These are phyloP conservation scores for Vinca minor DNA, from an alignment of 257 asterid species.

Conservation along the genomic window DNA sequence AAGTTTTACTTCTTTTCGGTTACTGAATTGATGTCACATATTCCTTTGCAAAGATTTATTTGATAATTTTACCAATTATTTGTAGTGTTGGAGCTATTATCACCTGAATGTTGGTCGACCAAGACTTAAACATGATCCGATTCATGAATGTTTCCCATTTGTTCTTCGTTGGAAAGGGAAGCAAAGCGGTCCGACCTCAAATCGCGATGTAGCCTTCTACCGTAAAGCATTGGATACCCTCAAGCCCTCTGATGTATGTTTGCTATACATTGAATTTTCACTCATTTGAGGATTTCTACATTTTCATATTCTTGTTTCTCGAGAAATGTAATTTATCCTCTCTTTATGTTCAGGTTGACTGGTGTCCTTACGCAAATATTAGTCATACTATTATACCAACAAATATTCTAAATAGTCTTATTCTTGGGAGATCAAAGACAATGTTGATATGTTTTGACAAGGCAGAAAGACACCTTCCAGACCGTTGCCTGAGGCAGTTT, in stretches of 20 bases:
- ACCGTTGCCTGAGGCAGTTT: slow-evolving; percentile 87
- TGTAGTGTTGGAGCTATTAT: slow-evolving; percentile 99
- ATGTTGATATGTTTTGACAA: slow-evolving; percentile 93
- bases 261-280: background rate
- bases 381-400: slow-evolving; percentile 81
- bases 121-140: slow-evolving; percentile 76
- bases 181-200: slow-evolving; percentile 83
- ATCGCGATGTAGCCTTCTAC: slow-evolving; percentile 89
- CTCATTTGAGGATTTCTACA: slow-evolving; percentile 3
- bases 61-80: slow-evolving; percentile 14
- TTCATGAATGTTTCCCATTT: slow-evolving; percentile 95
- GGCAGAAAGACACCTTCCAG: slow-evolving; percentile 96
- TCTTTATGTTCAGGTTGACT: slow-evolving; percentile 51
- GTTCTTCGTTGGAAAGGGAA: slow-evolving; percentile 98
- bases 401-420: slow-evolving; percentile 58
- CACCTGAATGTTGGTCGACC: slow-evolving; percentile 87
- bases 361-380: slow-evolving; percentile 88
- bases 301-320: slow-evolving; percentile 1
- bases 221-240: slow-evolving; percentile 68
- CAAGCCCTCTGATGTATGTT: slow-evolving; percentile 50
- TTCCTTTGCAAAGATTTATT: slow-evolving; percentile 4
- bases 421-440: slow-evolving; percentile 89
- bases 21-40: slow-evolving; percentile 5
- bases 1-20: background rate
- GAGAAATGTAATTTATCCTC: slow-evolving; percentile 8